Percentiles rank a stretch among this genome's conserved stretches.
Conservation (phyloP, 1,284 basidiomycete species). For the Porodaedalea pini region DNA sequence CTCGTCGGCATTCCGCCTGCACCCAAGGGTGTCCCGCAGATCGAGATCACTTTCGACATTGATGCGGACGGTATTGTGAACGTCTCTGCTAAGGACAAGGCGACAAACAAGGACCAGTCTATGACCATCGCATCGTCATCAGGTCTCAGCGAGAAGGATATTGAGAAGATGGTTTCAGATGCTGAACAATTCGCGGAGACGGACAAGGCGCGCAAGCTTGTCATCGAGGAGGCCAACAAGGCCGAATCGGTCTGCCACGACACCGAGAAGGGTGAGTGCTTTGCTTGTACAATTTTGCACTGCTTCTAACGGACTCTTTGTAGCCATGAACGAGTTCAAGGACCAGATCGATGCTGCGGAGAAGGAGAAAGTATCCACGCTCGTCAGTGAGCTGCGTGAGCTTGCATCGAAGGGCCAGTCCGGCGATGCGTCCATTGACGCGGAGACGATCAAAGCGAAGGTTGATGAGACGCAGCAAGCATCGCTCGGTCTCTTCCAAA, state of each 20-base stretch:
- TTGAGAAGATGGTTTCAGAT: constrained; percentile 95
- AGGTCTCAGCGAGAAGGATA: constrained; percentile 93
- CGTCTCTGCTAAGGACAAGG: constrained; percentile 95
- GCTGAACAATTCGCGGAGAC: constrained; percentile 91
- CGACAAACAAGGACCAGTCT: constrained; percentile 95
- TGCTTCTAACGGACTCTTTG: constrained; percentile 12
- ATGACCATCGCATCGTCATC: constrained; percentile 98
- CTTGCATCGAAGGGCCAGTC: constrained; percentile 87
- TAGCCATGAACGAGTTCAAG: constrained; percentile 96
- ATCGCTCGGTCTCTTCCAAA: constrained; percentile 96
- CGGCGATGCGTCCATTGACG: constrained; percentile 77
- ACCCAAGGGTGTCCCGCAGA: constrained; percentile 97
- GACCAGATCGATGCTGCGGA: constrained; percentile 90
- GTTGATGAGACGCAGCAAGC: constrained; percentile 96
- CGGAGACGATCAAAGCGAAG: constrained; percentile 89
- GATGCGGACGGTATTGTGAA: constrained; percentile 98
- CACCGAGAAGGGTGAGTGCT: constrained; percentile 91
- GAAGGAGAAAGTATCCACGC: constrained; percentile 90
- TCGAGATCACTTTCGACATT: constrained; percentile 98
- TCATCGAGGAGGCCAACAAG: constrained; percentile 98
- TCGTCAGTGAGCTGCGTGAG: constrained; percentile 86
- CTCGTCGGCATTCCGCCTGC: constrained; percentile 97
- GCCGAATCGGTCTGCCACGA: constrained; percentile 93
- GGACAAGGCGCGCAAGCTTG: constrained; percentile 82
- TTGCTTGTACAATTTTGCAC: background rate